Evolutionary conservation across 2,329 filamentous ascomycete species (phyloP).

Genomic region (Akanthomyces muscarius): DNA sequence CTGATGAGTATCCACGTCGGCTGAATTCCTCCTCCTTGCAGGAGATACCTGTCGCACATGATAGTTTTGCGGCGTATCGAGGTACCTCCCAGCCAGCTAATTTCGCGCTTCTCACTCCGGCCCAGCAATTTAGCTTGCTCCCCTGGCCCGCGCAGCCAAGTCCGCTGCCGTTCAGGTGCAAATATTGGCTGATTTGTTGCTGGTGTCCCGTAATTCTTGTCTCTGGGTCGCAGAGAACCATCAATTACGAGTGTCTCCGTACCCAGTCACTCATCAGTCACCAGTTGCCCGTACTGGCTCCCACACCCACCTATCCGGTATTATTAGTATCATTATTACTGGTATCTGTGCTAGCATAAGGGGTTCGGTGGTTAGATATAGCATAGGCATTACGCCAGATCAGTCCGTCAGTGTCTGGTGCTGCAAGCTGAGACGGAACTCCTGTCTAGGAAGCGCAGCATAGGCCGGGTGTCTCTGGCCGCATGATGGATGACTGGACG

Average conservation of each 20-base stretch:
- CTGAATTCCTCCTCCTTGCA: not conserved
- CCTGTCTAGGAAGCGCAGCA: not conserved
- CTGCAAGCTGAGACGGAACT: slow-evolving; percentile 14
- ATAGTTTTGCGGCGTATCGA: not conserved
- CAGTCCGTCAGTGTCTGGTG: not conserved
- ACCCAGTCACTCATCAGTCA: not conserved
- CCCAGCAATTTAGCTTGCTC: not conserved
- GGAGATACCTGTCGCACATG: not conserved
- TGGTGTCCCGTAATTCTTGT: not conserved
- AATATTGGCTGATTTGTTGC: not conserved
- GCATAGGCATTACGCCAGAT: not conserved
- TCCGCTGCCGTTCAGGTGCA: not conserved
- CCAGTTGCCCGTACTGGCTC: too few species aligned
- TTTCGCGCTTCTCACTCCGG: not conserved
- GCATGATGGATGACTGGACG: slow-evolving; percentile 5
- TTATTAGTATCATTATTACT: not conserved
- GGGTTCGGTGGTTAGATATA: not conserved
- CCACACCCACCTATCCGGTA: too few species aligned
- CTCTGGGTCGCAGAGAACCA: not conserved
- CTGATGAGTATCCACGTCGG: not conserved
- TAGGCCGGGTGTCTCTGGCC: not conserved
- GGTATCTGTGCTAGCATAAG: not conserved
- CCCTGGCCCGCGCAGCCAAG: not conserved
- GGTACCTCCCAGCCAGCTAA: not conserved
- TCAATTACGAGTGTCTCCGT: not conserved